phyloP scores from a whole-genome alignment of 2,329 filamentous ascomycete species.

The Ophiostoma montium region DNA sequence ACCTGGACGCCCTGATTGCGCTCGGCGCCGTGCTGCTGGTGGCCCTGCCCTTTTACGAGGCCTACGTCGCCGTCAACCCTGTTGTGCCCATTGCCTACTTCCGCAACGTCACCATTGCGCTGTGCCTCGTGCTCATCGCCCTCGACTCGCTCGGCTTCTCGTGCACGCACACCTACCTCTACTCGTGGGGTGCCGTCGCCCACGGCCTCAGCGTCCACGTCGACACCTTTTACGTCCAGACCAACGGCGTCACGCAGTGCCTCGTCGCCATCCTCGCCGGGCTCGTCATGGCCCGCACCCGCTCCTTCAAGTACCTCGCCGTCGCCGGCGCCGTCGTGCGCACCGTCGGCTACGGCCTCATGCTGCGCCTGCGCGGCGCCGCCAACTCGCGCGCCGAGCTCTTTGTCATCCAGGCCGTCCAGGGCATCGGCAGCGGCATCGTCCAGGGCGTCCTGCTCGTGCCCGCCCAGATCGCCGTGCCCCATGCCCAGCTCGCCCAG shows the following conservation, averaged over 20 bases:
- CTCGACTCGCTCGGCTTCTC: constrained; percentile 29
- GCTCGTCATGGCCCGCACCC: constrained; percentile 23
- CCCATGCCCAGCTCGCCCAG: constrained; percentile 3
- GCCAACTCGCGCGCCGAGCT: constrained; percentile 30
- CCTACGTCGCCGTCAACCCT: constrained; percentile 27
- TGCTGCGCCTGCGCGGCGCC: constrained; percentile 32
- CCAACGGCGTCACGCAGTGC: constrained; percentile 26
- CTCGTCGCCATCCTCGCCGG: constrained; percentile 21
- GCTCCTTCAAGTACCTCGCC: constrained; percentile 32
- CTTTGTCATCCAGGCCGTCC: constrained; percentile 32
- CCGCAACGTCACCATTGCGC: constrained; percentile 26
- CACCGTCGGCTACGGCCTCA: constrained; percentile 33
- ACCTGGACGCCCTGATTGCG: constrained; percentile 22
- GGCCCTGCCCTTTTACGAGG: constrained; percentile 33
- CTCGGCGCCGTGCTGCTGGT: constrained; percentile 28
- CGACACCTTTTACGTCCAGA: constrained; percentile 28
- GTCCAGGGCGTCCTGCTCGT: not conserved
- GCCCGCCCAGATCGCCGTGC: constrained; percentile 2
- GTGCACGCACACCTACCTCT: constrained; percentile 33
- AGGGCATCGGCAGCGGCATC: constrained; percentile 26
- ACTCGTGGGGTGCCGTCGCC: constrained; percentile 30
- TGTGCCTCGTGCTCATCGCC: constrained; percentile 25
- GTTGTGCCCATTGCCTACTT: constrained; percentile 32
- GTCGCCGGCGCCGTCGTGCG: constrained; percentile 27
- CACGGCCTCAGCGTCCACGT: constrained; percentile 25